Percentiles rank a stretch among this genome's conserved stretches.
These are phyloP conservation scores for Fusarium compactum DNA, from an alignment of 2,329 filamentous ascomycete species.

Conservation along the genomic window DNA sequence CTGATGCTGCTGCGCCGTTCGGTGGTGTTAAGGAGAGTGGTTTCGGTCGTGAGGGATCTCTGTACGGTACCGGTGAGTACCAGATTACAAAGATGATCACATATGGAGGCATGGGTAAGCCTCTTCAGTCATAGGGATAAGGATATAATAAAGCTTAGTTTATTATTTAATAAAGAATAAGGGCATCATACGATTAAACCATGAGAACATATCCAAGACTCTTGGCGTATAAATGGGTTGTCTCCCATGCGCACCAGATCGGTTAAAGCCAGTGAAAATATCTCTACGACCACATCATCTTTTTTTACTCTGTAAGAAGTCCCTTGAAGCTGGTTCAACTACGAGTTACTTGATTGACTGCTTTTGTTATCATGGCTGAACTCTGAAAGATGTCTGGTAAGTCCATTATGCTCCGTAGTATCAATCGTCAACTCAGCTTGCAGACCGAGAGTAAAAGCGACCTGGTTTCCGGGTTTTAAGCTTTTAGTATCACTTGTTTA, in stretches of 20 bases:
- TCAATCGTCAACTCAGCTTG: not conserved
- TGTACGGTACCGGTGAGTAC: constrained; percentile 83
- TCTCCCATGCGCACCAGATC: too few species aligned
- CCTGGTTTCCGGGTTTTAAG: rapidly evolving
- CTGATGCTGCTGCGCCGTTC: constrained; percentile 71
- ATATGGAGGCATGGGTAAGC: constrained; percentile 66
- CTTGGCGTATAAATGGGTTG: not conserved
- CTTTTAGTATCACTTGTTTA: not conserved
- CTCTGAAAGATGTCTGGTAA: not conserved
- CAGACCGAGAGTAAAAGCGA: rapidly evolving
- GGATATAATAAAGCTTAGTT: not conserved
- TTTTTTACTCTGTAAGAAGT: not conserved
- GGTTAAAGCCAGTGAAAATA: not conserved
- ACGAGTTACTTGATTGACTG: not conserved
- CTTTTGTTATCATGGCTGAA: not conserved
- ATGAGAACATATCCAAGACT: too few species aligned
- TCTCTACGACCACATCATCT: not conserved
- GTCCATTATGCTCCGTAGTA: not conserved
- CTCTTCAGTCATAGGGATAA: constrained; percentile 56
- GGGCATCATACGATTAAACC: not conserved
- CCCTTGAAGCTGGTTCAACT: not conserved
- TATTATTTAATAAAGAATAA: constrained; percentile 5
- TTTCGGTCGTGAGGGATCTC: constrained; percentile 82
- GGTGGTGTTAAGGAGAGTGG: constrained; percentile 87
- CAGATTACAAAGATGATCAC: constrained; percentile 75